Conservation (phyloP, 139 green algal genomes). For the Chloropicon primus region DNA sequence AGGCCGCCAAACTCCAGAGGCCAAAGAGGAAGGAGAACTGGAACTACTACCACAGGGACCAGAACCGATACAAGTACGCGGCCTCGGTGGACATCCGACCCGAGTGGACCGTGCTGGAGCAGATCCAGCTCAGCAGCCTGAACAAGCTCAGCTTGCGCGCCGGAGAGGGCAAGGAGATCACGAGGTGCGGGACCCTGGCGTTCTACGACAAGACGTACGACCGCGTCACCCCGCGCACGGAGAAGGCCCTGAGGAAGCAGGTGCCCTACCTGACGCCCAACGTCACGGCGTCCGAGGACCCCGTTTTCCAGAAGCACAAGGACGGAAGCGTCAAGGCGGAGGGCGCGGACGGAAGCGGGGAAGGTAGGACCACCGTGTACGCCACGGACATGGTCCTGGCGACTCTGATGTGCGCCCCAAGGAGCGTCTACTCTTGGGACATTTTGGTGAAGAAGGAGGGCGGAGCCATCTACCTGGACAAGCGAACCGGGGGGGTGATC, state of each 20-base stretch:
- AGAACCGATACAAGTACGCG: conserved; percentile 41
- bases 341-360: background rate
- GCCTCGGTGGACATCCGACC: conserved; percentile 79
- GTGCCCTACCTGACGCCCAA: conserved; percentile 45
- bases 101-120: conserved; percentile 87
- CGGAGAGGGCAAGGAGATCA: conserved; percentile 30
- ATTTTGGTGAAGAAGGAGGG: conserved; percentile 48
- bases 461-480: conserved; percentile 77
- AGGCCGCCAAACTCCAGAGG: conserved; percentile 26
- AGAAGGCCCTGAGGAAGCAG: conserved; percentile 47
- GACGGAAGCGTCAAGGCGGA: background rate
- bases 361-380: conserved; percentile 64
- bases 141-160: conserved; percentile 60
- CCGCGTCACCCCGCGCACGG: conserved; percentile 66
- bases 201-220: conserved; percentile 86
- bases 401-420: conserved; percentile 84
- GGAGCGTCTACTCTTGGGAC: conserved; percentile 87
- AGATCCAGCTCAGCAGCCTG: conserved; percentile 70
- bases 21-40: conserved; percentile 27
- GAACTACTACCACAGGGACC: conserved; percentile 21
- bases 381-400: conserved; percentile 80
- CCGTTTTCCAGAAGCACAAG: conserved; percentile 48
- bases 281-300: conserved; percentile 76
- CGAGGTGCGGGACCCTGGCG: conserved; percentile 48
- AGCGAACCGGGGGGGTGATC: conserved; percentile 53